phyloP scores from a whole-genome alignment of 2,329 filamentous ascomycete species.

The Dactylellina leptospora region DNA sequence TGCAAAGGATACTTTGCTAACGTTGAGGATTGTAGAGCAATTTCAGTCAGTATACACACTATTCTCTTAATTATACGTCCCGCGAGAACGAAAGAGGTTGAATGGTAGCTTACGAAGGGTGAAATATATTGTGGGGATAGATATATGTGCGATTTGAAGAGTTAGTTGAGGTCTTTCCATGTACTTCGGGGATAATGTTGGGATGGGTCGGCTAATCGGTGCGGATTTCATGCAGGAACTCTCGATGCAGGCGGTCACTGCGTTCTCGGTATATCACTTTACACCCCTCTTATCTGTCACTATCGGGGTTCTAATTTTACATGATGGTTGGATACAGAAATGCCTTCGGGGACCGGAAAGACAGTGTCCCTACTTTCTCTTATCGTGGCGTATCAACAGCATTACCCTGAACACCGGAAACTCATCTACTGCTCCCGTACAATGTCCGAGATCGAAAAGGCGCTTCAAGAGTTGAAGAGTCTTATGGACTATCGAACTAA shows the following conservation, averaged over 20 bases:
- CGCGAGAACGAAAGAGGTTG: neutral
- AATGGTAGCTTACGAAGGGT: conserved; percentile 56
- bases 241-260: conserved; percentile 94
- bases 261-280: conserved; percentile 68
- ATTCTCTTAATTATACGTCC: neutral
- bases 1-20: conserved; percentile 50
- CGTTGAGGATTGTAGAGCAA: conserved; percentile 62
- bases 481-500: conserved; percentile 94
- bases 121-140: conserved; percentile 58
- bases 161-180: conserved; percentile 58
- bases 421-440: conserved; percentile 99
- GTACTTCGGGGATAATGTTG: neutral
- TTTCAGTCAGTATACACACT: conserved; percentile 62
- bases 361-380: conserved; percentile 93
- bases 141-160: conserved; percentile 86
- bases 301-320: neutral
- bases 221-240: conserved; percentile 65
- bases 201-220: conserved; percentile 3
- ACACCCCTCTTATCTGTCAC: neutral
- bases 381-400: conserved; percentile 95
- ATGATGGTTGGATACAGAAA: conserved; percentile 70
- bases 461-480: conserved; percentile 85
- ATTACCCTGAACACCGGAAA: conserved; percentile 91
- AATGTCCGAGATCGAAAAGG: conserved; percentile 99
- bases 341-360: conserved; percentile 98